These are phyloP conservation scores for Myrmaecium sp. DNA, from an alignment of 2,329 filamentous ascomycete species.

Conservation along the genomic window DNA sequence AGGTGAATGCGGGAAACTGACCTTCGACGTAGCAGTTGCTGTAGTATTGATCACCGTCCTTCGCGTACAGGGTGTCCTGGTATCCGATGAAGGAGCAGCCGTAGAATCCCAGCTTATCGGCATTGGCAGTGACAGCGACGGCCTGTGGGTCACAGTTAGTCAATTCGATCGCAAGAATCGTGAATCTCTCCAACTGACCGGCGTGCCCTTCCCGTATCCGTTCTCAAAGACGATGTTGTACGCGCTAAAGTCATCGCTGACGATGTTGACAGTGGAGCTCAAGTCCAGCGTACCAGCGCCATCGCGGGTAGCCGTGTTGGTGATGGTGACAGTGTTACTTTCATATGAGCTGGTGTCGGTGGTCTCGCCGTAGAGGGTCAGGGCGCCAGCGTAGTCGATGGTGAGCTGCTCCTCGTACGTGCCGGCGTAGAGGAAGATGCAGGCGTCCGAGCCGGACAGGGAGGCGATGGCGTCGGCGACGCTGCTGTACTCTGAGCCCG, in stretches of 20 bases:
- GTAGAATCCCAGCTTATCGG: constrained; percentile 35
- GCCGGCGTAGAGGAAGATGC: constrained; percentile 42
- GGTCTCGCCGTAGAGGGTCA: constrained; percentile 42
- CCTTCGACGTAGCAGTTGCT: constrained; percentile 37
- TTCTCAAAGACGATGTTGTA: constrained; percentile 44
- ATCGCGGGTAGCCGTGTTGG: constrained; percentile 21
- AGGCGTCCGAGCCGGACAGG: constrained; percentile 30
- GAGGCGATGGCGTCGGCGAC: constrained; percentile 38
- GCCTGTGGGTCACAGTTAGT: no score
- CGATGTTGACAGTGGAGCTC: constrained; percentile 28
- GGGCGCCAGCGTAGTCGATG: constrained; percentile 27
- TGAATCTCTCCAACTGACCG: not conserved
- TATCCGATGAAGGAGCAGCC: constrained; percentile 35
- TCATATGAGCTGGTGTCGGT: constrained; percentile 31
- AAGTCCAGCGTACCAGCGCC: constrained; percentile 28
- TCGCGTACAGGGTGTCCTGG: constrained; percentile 31
- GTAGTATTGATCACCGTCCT: constrained; percentile 35
- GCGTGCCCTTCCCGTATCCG: constrained; percentile 8
- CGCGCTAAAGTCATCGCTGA: constrained; percentile 32
- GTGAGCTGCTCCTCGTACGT: constrained; percentile 42
- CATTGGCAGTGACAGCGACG: constrained; percentile 34
- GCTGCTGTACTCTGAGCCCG: constrained; percentile 23
- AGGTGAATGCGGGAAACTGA: no score
- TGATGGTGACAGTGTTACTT: constrained; percentile 38
- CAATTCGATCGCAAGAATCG: no score